Evolutionary conservation across 2,329 filamentous ascomycete species (phyloP), one percentile per base, ranked within the genome.

Genomic region (Pseudophaeomoniella oleicola): DNA sequence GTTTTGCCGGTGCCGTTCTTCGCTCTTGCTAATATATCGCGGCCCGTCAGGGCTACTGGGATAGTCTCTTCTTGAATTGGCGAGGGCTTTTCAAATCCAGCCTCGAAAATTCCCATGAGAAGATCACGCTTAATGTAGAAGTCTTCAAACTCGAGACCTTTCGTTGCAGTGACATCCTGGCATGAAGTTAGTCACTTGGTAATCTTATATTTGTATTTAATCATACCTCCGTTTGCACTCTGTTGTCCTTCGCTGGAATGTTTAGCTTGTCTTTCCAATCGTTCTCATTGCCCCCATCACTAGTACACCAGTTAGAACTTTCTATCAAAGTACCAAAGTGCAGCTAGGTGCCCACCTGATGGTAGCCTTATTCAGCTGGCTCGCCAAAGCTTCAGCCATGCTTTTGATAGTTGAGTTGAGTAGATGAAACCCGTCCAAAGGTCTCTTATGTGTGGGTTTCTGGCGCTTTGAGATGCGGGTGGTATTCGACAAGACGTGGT

Each of bases 1-100:
- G 90, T 98, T 67, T 98, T 98, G 56, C 90, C 90, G 27, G 90
- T 98, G 45, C 90, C 90, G 59, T 98, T 98, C 69, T 98, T 98
- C 47, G 90, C 90, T 61, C 90, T 77, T 41, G 90, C 90, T 45
- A 98, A 73, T 51, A 98, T 87, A 56, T 98, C 90, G 62, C 88
- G 77, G 39, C 90, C 90, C 34, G 88, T 93, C 39, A 98, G 72
- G 35, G 90, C 90, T 46, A 98, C 88, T 34, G 90, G 90, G 53
- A 98, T 94, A 38, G 90, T 86, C 66, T 96, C 90, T 78, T 98
- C 90, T 75, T 98, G 90, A 51, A 98, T 98, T 9, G 90, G 90
- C 39, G 90, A 98, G 12, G 90, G 90, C 64, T 93, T 94, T 60
- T 98, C 90, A 60, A 94, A 98, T 44, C 90, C 90, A 48, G 90